Conservation (phyloP, 306 rosid genomes). For the Rosa multiflora region DNA sequence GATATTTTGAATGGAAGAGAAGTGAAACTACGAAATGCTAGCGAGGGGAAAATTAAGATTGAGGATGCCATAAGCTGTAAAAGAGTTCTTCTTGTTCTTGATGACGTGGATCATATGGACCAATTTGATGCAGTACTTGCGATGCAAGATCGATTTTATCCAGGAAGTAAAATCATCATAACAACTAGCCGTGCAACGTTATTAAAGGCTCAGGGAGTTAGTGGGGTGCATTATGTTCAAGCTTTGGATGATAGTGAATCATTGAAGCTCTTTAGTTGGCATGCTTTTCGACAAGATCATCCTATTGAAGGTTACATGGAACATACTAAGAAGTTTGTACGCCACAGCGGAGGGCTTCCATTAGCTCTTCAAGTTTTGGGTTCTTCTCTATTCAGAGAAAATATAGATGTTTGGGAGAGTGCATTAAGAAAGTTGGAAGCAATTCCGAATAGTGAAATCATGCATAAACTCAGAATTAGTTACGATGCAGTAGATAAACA, state of each 20-base stretch:
- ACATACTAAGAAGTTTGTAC: neutral
- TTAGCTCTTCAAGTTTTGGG: conserved; percentile 4
- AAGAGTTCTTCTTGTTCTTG: neutral
- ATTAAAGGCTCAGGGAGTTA: neutral
- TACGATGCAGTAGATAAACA: neutral
- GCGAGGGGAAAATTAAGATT: neutral
- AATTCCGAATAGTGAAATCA: neutral
- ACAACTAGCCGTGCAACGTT: neutral
- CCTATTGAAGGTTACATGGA: neutral
- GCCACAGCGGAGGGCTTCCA: neutral
- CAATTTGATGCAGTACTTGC: neutral
- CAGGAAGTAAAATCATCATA: conserved; percentile 5
- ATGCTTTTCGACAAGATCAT: neutral
- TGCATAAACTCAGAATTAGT: neutral
- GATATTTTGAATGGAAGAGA: neutral
- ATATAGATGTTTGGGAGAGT: neutral
- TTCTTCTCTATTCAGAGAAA: neutral
- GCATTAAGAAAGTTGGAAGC: neutral
- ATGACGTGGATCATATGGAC: conserved; percentile 2
- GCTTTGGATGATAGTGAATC: neutral
- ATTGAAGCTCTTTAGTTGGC: neutral
- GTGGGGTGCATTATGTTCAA: neutral
- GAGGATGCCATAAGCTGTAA: neutral
- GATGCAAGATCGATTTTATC: neutral
- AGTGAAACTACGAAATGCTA: neutral